phyloP scores from a whole-genome alignment of 2,329 filamentous ascomycete species.

The Drechslera avenae region DNA sequence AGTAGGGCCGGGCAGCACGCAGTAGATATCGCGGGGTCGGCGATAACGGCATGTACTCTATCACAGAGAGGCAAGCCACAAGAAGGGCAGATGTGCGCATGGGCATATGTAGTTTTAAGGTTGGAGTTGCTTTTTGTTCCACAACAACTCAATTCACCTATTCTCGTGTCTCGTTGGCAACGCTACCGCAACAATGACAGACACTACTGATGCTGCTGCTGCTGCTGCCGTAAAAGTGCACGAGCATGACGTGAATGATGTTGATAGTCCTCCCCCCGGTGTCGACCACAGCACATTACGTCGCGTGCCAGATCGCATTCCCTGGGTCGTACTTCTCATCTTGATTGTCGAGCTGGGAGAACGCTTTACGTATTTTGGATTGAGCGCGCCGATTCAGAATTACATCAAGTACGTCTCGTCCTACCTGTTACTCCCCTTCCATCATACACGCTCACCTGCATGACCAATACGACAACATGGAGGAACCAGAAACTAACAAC shows the following conservation, averaged over 20 bases:
- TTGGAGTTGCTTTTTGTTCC: too few species aligned
- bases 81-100: neutral
- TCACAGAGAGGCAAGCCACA: neutral
- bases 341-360: constrained; percentile 21
- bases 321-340: constrained; percentile 15
- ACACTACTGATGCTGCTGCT: too few species aligned
- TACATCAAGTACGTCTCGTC: constrained; percentile 20
- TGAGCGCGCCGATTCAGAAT: constrained; percentile 19
- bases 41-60: neutral
- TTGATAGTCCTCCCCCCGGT: neutral
- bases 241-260: neutral
- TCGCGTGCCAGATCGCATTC: constrained; percentile 3
- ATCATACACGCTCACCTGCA: neutral
- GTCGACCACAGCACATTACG: neutral
- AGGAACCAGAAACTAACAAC: too few species aligned
- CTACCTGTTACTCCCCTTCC: neutral
- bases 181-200: too few species aligned
- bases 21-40: neutral
- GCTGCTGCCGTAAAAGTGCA: neutral
- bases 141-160: too few species aligned
- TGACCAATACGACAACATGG: neutral
- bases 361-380: constrained; percentile 20
- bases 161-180: too few species aligned
- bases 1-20: neutral
- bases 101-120: neutral